Base-by-base conservation (phyloP, 2,329 filamentous ascomycete species). In the Venturia oleaginea region DNA sequence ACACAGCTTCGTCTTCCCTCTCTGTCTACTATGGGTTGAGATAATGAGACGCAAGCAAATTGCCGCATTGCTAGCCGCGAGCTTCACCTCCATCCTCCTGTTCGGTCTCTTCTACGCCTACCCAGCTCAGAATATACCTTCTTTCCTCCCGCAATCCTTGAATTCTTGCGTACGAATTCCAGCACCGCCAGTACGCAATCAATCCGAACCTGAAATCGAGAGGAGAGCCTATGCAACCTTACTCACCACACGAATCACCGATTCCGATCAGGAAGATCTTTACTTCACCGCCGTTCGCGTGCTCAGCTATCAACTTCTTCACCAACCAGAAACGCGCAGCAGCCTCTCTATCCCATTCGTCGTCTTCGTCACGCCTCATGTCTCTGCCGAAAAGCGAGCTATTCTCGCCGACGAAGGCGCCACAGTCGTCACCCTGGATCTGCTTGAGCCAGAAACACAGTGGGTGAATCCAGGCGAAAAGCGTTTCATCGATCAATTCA, bases 271-370 rank as follows among this genome's bases (percentile, higher is more conserved):
- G n/a, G 59, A 62, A 17, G 64, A 65, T 37, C 48, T 22, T 30
- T 66, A 66, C 48, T 65, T 66, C 54, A 65, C 63, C 2, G 65
- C 65, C 13, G 34, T 54, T 11, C 65, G 65, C 17, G 55, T 66
- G 32, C 65, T 66, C 38, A 42, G 54, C 54, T 66, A 65, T 17
- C 65, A 66, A 59, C 63, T 66, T 32, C 55, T 66, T 7, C 51
- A 65, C 32, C 37, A 51, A 17, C 63, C 63, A 19, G 27, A n/a
- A 24, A 66, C 65, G n/a, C 27, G 38, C 4, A 65, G 40, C 2
- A 48, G 43, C 1, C 37, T 43, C 22, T 40, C 37, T 5, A 65
- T 66, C 42, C 65, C 65, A 32, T 66, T 66, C 30, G 30, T 66
- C n/a, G 63, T 66, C n/a, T 30, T 66, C 54, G 65, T 66, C 10